Base-by-base conservation (phyloP, 305 asterid species). In the Euphrasia arctica region DNA sequence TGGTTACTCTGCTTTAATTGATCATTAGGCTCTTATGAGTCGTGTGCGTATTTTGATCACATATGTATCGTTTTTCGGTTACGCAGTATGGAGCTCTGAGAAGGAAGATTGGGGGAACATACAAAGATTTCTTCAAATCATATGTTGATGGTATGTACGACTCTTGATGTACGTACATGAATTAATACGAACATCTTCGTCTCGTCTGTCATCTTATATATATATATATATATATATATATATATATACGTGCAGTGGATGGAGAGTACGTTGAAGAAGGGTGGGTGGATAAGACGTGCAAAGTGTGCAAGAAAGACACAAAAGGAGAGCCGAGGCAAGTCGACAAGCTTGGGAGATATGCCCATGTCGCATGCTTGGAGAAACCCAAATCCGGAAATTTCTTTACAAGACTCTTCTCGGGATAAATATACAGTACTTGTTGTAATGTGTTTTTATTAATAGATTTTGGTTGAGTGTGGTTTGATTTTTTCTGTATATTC, bases 231-330 rank as follows among this genome's bases (percentile, higher is more conserved):
- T 13, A 49, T 3, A 50, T 50, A 50, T 4, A 13, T 50, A 9
- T 4, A 74, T 81, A 73, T 76, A 6, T 14, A 6, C 8, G 11
- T 18, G 45, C 72, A 91, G 98, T 89, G 83, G 95, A 91, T 52
- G 98, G 98, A 49, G 66, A 80, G 39, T 91, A 89, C 47, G 97
- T 91, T 58, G 98, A 89, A 71, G 98, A 91, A 59, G 98, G 97
- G 60, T 89, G 98, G 98, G 91, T 91, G 73, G 98, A 89, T 83
- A 91, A 91, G 70, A 91, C 88, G 0, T 91, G 97, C 89, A 89
- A 81, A 73, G 80, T 91, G 13, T 91, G 98, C 85, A 89, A 84
- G 87, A 85, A 83, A 77, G 95, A 89, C 75, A 91, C 98, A 0
- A 81, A 58, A 42, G 97, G 98, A 63, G 95, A 82, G 66, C 72